Evolutionary conservation across 2,329 filamentous ascomycete species (phyloP).

Genomic region (Purpureocillium lavendulum): DNA sequence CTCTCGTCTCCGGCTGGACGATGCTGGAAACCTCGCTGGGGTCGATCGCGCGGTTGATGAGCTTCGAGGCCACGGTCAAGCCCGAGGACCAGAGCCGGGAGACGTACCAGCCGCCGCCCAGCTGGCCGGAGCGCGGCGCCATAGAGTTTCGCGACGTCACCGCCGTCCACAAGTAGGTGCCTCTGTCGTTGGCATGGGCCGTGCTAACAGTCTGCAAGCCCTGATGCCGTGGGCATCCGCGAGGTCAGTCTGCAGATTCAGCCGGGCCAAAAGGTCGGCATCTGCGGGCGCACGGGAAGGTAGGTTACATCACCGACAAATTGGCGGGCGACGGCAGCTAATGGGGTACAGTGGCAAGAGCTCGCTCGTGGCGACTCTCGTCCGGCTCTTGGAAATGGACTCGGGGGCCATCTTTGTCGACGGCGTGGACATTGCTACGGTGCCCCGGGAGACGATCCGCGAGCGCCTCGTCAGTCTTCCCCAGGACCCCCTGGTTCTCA

Average conservation of each 20-base stretch:
- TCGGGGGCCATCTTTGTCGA: conserved; percentile 9
- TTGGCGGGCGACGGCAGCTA: neutral
- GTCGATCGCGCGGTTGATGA: conserved; percentile 4
- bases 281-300: conserved; percentile 27
- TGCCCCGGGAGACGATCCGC: conserved; percentile 10
- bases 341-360: conserved; percentile 11
- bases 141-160: conserved; percentile 4
- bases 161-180: neutral
- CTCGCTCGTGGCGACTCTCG: conserved; percentile 12
- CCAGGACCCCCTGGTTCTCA: conserved; percentile 10
- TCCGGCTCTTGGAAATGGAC: conserved; percentile 7
- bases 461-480: conserved; percentile 10
- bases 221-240: conserved; percentile 1
- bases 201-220: neutral
- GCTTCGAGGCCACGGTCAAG: conserved; percentile 4
- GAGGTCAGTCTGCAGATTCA: conserved; percentile 5
- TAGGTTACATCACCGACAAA: neutral
- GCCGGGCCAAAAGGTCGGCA: conserved; percentile 17
- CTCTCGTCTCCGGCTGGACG: conserved; percentile 8
- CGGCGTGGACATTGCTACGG: conserved; percentile 4
- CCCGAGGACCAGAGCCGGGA: conserved; percentile 1
- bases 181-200: neutral
- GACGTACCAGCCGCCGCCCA: neutral
- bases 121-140: conserved; percentile 2
- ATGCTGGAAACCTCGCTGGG: conserved; percentile 10